phyloP scores from a whole-genome alignment of 192 early-diverging fungal genomes.

The Gonapodya prolifera region DNA sequence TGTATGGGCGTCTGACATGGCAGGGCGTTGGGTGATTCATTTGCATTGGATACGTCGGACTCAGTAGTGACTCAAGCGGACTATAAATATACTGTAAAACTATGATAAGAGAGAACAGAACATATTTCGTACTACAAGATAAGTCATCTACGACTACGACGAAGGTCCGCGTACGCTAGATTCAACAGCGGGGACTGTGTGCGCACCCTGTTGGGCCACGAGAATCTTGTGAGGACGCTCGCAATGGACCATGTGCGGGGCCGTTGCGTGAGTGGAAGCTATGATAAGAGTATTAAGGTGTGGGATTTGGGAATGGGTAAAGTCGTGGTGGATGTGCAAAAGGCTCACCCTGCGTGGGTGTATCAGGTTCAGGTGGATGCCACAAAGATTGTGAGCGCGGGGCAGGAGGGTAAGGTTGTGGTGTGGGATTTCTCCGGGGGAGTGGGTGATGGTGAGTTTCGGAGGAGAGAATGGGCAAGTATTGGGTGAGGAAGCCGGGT shows the following conservation, averaged over 20 bases:
- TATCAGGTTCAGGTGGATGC: constrained; percentile 72
- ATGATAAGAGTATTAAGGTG: constrained; percentile 76
- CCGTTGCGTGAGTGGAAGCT: constrained; percentile 70
- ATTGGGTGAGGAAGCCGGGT: too few species aligned
- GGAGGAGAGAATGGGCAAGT: too few species aligned
- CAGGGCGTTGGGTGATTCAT: too few species aligned
- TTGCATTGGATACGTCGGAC: too few species aligned
- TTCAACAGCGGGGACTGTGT: constrained; percentile 48
- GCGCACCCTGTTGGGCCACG: constrained; percentile 39
- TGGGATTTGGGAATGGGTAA: constrained; percentile 53
- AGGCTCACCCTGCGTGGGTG: constrained; percentile 76
- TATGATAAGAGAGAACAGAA: too few species aligned
- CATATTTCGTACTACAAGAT: too few species aligned
- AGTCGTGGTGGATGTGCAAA: not conserved
- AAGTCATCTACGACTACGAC: too few species aligned
- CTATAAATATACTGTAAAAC: too few species aligned
- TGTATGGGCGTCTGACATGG: too few species aligned
- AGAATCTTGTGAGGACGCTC: constrained; percentile 68
- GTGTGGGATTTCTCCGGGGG: constrained; percentile 72
- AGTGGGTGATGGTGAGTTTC: too few species aligned
- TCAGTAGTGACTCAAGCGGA: too few species aligned
- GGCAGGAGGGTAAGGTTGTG: constrained; percentile 49
- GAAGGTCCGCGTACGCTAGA: too few species aligned
- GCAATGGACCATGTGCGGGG: constrained; percentile 66
- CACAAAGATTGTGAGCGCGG: constrained; percentile 70